A percentile compares a stretch with the other conserved stretches of the same genome.
phyloP scores from a whole-genome alignment of 805 yeast genomes.

The Metschnikowia dekortorum region DNA sequence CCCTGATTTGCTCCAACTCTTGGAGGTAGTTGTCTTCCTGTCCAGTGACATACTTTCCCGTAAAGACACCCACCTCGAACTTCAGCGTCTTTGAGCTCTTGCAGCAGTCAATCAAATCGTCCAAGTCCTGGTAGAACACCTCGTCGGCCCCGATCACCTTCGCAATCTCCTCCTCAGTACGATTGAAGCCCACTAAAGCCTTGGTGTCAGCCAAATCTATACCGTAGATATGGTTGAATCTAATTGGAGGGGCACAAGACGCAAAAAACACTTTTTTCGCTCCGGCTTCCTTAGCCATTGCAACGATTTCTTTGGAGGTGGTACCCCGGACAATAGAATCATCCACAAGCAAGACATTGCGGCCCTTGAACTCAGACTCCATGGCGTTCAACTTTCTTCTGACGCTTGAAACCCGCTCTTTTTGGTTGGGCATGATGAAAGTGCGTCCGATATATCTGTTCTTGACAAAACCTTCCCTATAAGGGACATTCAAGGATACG shows the following conservation, averaged over 20 bases:
- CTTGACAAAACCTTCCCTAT: conserved; percentile 95
- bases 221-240: conserved; percentile 94
- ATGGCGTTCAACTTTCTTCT: conserved; percentile 94
- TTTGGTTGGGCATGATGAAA: conserved; percentile 97
- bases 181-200: conserved; percentile 85
- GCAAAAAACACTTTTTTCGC: conserved; percentile 95
- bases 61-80: conserved; percentile 95
- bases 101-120: conserved; percentile 82
- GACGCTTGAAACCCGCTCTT: conserved; percentile 88
- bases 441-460: conserved; percentile 97
- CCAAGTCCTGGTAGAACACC: conserved; percentile 82
- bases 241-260: conserved; percentile 96
- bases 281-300: conserved; percentile 99
- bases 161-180: conserved; percentile 71
- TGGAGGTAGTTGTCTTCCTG: conserved; percentile 76
- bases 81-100: conserved; percentile 46
- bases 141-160: conserved; percentile 81
- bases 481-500: conserved; percentile 71
- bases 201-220: conserved; percentile 94
- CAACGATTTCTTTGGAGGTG: conserved; percentile 91
- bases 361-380: conserved; percentile 84
- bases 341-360: conserved; percentile 86
- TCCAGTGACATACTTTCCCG: conserved; percentile 94
- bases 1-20: conserved; percentile 79
- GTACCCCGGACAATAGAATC: conserved; percentile 98